Conservation (phyloP, 2,329 filamentous ascomycete species). For the Blastomyces gilchristii region DNA sequence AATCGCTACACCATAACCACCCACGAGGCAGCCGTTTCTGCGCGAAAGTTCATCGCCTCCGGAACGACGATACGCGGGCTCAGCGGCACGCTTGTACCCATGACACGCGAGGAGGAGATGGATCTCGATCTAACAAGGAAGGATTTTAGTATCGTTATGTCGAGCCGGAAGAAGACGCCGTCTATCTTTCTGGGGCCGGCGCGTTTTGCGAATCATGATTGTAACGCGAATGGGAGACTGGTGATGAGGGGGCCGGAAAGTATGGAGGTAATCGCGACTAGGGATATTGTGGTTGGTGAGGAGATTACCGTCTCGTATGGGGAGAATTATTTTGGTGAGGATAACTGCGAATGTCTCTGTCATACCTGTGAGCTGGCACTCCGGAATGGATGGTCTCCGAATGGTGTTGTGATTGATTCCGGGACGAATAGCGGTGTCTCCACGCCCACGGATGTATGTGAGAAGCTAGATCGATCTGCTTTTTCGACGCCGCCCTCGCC, state of each 20-base stretch:
- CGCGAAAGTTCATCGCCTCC: slow-evolving; percentile 65
- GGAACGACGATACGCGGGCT: slow-evolving; percentile 87
- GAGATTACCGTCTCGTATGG: slow-evolving; percentile 97
- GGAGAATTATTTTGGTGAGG: slow-evolving; percentile 87
- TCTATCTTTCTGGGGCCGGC: slow-evolving; percentile 92
- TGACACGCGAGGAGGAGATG: slow-evolving; percentile 83
- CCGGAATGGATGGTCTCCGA: slow-evolving; percentile 71
- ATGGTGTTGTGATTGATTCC: slow-evolving; percentile 25
- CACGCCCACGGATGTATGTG: slow-evolving; percentile 19
- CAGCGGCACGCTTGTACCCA: slow-evolving; percentile 79
- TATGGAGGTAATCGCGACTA: slow-evolving; percentile 79
- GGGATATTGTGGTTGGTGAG: slow-evolving; percentile 73
- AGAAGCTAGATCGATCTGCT: slow-evolving; percentile 14
- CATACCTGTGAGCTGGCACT: slow-evolving; percentile 66
- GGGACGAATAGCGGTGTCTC: slow-evolving; percentile 27
- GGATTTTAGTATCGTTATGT: slow-evolving; percentile 95
- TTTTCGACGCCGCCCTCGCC: slow-evolving; percentile 7
- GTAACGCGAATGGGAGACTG: slow-evolving; percentile 78
- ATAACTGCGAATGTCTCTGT: slow-evolving; percentile 93
- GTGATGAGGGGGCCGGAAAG: slow-evolving; percentile 74
- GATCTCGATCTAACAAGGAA: slow-evolving; percentile 71
- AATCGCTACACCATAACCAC: slow-evolving; percentile 90
- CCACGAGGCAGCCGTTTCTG: slow-evolving; percentile 79
- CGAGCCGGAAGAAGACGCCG: slow-evolving; percentile 78
- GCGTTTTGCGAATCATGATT: slow-evolving; percentile 95